Base-by-base conservation (phyloP, 495 filamentous ascomycete genomes). In the Xylaria bambusicola region DNA sequence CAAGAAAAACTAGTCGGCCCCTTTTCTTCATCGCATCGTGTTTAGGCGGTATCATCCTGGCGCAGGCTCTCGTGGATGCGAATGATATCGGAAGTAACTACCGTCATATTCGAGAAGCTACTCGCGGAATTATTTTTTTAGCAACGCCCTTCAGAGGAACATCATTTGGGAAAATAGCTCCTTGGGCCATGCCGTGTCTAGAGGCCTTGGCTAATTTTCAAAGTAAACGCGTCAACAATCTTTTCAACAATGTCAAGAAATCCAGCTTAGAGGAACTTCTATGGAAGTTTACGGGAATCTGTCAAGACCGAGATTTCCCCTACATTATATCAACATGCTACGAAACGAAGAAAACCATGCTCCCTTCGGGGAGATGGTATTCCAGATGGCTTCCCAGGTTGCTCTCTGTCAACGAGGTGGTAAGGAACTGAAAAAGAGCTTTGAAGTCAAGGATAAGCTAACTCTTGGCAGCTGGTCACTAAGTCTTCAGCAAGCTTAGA, bases 11-110 rank as follows among this genome's bases (percentile, higher is more conserved):
- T 13, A 48, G 44, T 15, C 61, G 68, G 48, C 69, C 67, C 17
- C 60, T 73, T 48, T 20, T 72, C 55, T 73, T 73, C 64, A 69
- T 73, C 53, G 69, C 71, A 7, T 73, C 71, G 24, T 73, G 71
- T 62, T 63, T 73, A 21, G 69, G 71, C 3, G 71, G 71, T 3
- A 61, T 73, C 57, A 60, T 72, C 52, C 58, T 73, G 57, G 56
- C 53, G 36, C 62, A 66, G 65, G 67, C 71, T 61, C 65, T 72
- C 21, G 57, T 60, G 31, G 40, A 46, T 42, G 62, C 57, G n/a
- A 42, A 26, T 29, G 40, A 62, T 6, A 50, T 65, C 9, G 3
- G n/a, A 3, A 40, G 36, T 40, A 6, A 15, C 26, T 66, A 64
- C 24, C 20, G 12, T n/a, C n/a, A 27, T 52, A n/a, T 73, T 7